Evolutionary conservation across 441 rosid genomes (phyloP), one percentile per base, ranked within the genome.

Genomic region (Theobroma grandiflorum): DNA sequence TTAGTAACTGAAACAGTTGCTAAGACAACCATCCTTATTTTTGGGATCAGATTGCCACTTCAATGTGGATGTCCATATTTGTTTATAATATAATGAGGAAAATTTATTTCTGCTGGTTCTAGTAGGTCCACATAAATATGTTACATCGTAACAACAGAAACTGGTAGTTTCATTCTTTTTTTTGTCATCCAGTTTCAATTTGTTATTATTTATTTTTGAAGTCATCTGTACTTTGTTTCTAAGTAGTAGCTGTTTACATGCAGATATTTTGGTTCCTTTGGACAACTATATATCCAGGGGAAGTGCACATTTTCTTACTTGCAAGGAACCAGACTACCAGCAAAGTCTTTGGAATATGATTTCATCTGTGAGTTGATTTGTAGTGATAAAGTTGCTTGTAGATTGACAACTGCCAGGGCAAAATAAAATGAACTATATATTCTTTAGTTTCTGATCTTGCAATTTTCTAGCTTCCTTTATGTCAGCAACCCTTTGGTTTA

Each of bases 301-400:
- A 77, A 93, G 96, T 82, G 90, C 84, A 57, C 94, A 91, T 89
- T 97, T 88, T 85, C 93, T 97, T 55, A 78, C 86, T 55, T 94
- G 96, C 94, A 93, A 92, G 88, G 95, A 93, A 76, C 98, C 98
- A 18, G 85, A 92, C 86, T 97, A 97, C 93, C 99, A 92, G 90
- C 98, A 94, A 86, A 93, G 94, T 88, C 97, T 97, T 76, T 95
- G 99, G 98, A 88, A 69, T 82, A 93, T 92, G 94, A 81, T 95
- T 77, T 97, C 99, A 77, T 78, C 89, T 72, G 99, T 97, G 85
- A 88, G 98, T 87, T 80, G 37, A 78, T 70, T 82, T 45, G 78
- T 66, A 59, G 66, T 26, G 43, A 72, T 72, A 45, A 20, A 33
- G 35, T 72, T 26, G 20, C 72, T 72, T 4, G 57, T 65, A 43